Evolutionary conservation across 768 basidiomycete species (phyloP).

Genomic region (Tricholomella constricta): DNA sequence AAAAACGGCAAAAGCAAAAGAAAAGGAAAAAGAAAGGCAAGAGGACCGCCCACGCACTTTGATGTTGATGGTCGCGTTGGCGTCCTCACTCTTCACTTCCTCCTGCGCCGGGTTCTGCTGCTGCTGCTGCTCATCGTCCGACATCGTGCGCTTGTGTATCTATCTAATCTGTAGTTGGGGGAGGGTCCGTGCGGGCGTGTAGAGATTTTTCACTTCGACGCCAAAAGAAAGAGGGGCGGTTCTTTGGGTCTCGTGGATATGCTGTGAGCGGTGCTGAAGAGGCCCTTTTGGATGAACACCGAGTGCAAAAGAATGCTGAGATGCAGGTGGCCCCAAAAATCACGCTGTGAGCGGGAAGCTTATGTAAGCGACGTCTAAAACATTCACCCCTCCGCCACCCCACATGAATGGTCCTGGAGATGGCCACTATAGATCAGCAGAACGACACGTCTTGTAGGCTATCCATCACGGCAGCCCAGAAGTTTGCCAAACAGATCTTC

Average conservation of each 20-base stretch:
- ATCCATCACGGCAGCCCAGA: no score
- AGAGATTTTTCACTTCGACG: not conserved
- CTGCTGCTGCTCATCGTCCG: constrained; percentile 15
- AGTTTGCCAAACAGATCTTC: no score
- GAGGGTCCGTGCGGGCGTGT: constrained; percentile 8
- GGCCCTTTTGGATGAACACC: not conserved
- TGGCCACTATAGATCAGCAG: no score
- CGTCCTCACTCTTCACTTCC: constrained; percentile 9
- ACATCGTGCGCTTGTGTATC: constrained; percentile 8
- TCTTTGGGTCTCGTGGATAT: not conserved
- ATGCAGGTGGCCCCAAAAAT: not conserved
- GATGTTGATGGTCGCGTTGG: constrained; percentile 15
- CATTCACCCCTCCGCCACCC: not conserved
- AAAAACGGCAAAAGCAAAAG: not conserved
- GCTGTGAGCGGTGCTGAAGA: not conserved
- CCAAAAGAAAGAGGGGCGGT: not conserved
- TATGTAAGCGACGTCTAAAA: not conserved
- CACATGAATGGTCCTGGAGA: no score
- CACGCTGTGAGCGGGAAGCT: not conserved
- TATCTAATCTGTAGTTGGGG: not conserved
- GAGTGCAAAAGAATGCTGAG: not conserved
- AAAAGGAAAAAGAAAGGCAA: not conserved
- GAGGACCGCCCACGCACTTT: constrained; percentile 15
- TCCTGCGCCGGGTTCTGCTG: constrained; percentile 3
- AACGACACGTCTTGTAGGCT: no score